phyloP scores from a whole-genome alignment of 164 flowering plant genomes.

The Liquidambar formosana region DNA sequence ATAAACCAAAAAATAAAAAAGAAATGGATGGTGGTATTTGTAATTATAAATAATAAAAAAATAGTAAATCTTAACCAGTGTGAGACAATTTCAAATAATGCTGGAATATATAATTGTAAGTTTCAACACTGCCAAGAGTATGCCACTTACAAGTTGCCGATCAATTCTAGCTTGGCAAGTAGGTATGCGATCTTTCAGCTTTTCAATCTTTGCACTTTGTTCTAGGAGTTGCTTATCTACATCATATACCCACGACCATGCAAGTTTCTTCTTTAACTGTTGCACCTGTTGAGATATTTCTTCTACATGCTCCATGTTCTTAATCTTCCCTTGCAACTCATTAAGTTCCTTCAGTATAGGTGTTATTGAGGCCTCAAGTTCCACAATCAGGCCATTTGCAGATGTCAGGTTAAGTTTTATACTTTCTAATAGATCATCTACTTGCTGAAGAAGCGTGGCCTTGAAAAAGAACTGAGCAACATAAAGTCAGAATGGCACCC shows the following conservation, averaged over 20 bases:
- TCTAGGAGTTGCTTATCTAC: conserved; percentile 57
- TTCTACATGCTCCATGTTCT: conserved; percentile 83
- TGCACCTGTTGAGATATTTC: conserved; percentile 70
- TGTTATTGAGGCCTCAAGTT: conserved; percentile 61
- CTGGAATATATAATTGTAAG: background rate
- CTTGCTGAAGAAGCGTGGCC: conserved; percentile 96
- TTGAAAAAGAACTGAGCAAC: conserved; percentile 80
- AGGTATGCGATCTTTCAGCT: conserved; percentile 73
- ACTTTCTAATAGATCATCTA: conserved; percentile 60
- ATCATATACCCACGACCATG: conserved; percentile 90
- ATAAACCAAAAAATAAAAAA: no score
- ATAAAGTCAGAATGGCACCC: conserved; percentile 16
- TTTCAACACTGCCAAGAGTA: background rate
- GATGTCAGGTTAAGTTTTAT: conserved; percentile 40
- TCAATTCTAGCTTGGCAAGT: conserved; percentile 75
- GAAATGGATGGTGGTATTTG: no score
- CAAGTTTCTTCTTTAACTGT: conserved; percentile 70
- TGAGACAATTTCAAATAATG: background rate
- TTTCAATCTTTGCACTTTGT: conserved; percentile 52
- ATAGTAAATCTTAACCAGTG: no score
- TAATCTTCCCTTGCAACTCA: conserved; percentile 75
- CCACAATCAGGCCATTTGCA: conserved; percentile 55
- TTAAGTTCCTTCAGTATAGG: conserved; percentile 67
- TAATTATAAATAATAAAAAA: no score
- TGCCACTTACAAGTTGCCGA: conserved; percentile 47